Base-by-base conservation (phyloP, 2,329 filamentous ascomycete species). In the Penicillium sp. region DNA sequence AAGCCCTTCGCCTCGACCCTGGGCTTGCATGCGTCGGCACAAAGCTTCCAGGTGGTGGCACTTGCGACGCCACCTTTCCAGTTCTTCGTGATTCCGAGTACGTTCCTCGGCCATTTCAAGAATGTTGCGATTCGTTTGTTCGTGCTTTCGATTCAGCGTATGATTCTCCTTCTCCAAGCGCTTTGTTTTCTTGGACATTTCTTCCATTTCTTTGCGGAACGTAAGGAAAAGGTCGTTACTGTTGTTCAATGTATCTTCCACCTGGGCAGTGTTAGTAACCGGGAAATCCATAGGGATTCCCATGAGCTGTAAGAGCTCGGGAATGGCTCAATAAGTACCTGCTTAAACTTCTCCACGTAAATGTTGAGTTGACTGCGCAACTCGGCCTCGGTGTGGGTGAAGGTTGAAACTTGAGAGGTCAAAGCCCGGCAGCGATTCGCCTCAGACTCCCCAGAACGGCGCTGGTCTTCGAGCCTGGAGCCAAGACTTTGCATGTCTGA, bases 101-200 rank as follows among this genome's bases (percentile, higher is more conserved):
- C 94, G 88, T 73, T 97, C 93, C 73, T 97, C 92, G 3, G 93
- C 94, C 93, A 97, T 96, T 69, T 94, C 90, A 55, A 97, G 85
- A 69, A 99, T 97, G 74, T 96, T 97, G 62, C 90, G 88, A 68
- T 94, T 94, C 24, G 92, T 95, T 45, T 91, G 86, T 66, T 97
- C 92, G 73, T 97, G 93, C 75, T 97, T 96, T 52, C 93, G 86
- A 62, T 91, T 96, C 48, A 96, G 83, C 16, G 85, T 88, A 65
- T 94, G 88, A 67, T 99, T 97, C 70, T 99, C 94, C 76, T 96
- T 96, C 74, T 99, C 94, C 49, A 99, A 81, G 24, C 92, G 88
- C 76, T 97, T 97, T 5, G 93, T 96, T 79, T 97, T 97, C 79
- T 97, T 97, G 1, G 92, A 96, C 92, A 97, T 97, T 70, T 97